Evolutionary conservation across 345 rosid genomes (phyloP), one percentile per base, ranked within the genome.

Genomic region (Boechera divaricarpa): DNA sequence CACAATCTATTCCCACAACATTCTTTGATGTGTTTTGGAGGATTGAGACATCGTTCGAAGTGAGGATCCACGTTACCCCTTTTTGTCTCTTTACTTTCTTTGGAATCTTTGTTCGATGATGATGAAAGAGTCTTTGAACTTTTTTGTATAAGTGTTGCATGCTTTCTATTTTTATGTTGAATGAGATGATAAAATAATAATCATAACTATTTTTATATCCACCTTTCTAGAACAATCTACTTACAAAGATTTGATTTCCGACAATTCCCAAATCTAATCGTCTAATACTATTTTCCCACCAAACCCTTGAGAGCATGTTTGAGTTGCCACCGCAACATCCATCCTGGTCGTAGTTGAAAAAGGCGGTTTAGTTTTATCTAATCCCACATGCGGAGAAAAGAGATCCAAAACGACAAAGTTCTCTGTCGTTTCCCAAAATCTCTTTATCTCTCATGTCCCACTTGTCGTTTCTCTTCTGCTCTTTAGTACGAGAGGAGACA

Each of bases 401-500:
- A 73, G 29, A 63, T 18, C 7, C 7, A 32, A 69, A n/a, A 42
- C 49, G 56, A 61, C 63, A 60, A 49, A 7, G 1, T 26, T 32
- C 4, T 13, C 10, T 51, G 63, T 69, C 38, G 55, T 76, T 76
- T 56, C 32, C 32, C 39, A 61, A 69, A 52, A 62, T 26, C 42
- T 67, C 36, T 42, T 32, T 12, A 16, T 58, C 56, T 41, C 61
- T 82, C 62, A 84, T 33, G 76, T 78, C 51, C 84, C 42, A 59
- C 63, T 85, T 55, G 78, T 76, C 11, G 80, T 67, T 74, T 72
- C 87, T 80, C 86, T 72, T 82, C 88, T 73, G 70, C 80, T 29
- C 77, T 82, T 88, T 81, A 93, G 75, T 53, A 94, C 58, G 21
- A 89, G 67, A 42, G 97, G 97, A 74, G 92, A 89, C 52, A 88